Conservation (phyloP, 2,329 filamentous ascomycete species). For the Atkinsonella hypoxylon region DNA sequence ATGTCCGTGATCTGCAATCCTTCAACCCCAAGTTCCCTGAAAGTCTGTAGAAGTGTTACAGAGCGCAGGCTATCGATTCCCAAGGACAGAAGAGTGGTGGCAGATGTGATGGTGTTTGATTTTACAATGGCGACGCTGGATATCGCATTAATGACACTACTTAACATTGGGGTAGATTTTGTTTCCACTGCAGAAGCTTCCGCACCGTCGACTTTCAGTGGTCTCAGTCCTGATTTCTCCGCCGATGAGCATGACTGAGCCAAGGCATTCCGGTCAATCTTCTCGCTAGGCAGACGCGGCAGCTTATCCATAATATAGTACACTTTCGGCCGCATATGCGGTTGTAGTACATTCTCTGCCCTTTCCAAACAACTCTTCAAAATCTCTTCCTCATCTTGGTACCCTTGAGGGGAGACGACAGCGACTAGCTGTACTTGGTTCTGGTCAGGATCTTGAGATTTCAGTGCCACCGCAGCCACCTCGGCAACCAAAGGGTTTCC, state of each 20-base stretch:
- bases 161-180: background rate
- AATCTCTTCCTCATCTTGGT: background rate
- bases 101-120: background rate
- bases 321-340: conserved; percentile 48
- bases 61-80: conserved; percentile 24
- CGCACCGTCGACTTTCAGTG: background rate
- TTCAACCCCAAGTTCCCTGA: conserved; percentile 12
- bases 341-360: conserved; percentile 32
- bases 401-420: background rate
- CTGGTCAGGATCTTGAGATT: background rate
- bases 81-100: background rate
- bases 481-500: conserved; percentile 13
- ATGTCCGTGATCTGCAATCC: background rate
- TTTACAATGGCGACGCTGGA: background rate
- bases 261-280: conserved; percentile 39
- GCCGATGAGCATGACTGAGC: background rate
- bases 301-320: conserved; percentile 36
- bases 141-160: background rate
- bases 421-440: background rate
- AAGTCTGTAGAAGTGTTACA: conserved; percentile 20
- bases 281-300: conserved; percentile 48
- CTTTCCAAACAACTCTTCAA: background rate
- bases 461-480: conserved; percentile 1
- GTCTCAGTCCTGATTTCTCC: background rate
- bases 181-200: background rate